These are phyloP conservation scores for Tetrahymena borealis DNA, from an alignment of 73 alveolate genomes.

Conservation along the genomic window DNA sequence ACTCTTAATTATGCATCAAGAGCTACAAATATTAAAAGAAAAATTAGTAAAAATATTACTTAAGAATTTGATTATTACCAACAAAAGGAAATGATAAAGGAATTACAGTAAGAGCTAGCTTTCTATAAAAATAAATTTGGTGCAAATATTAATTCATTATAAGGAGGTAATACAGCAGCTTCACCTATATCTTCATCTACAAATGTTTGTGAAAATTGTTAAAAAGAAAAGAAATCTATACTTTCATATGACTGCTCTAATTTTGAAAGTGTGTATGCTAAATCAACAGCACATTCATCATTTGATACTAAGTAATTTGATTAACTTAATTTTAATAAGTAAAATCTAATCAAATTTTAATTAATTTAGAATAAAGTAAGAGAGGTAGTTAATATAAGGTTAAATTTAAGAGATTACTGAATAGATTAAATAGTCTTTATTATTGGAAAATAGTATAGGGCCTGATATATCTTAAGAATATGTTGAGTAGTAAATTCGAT, in stretches of 20 bases:
- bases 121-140: neutral
- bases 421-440: neutral
- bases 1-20: constrained; percentile 88
- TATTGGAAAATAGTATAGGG: neutral
- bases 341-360: neutral
- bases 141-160: neutral
- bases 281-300: neutral
- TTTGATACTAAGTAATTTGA: neutral
- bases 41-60: constrained; percentile 69
- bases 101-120: neutral
- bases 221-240: neutral
- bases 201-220: neutral
- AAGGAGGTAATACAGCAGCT: neutral
- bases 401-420: neutral
- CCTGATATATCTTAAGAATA: neutral
- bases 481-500: neutral
- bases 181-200: neutral
- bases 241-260: neutral
- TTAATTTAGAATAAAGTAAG: neutral
- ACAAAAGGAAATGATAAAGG: neutral
- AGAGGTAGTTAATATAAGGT: neutral
- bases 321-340: neutral
- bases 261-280: neutral
- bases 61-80: neutral
- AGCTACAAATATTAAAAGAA: constrained; percentile 91